A percentile compares a stretch with the other conserved stretches of the same genome.
Evolutionary conservation across 257 asterid genomes (phyloP).

Genomic region (Rhazya stricta): DNA sequence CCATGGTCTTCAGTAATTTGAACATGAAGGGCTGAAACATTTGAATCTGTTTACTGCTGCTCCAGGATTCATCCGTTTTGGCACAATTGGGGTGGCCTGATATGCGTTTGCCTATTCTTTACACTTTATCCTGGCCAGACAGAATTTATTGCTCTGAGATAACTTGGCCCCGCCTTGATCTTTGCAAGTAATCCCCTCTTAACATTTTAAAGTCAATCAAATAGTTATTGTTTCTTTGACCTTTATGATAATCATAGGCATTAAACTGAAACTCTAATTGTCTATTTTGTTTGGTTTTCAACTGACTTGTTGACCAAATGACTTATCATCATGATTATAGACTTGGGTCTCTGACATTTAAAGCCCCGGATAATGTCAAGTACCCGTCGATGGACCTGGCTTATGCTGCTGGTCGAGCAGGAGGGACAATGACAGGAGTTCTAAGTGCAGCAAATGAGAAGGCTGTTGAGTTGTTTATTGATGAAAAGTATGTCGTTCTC

Average conservation of each 20-base stretch:
- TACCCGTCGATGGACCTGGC: slow-evolving; percentile 98
- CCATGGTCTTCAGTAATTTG: neutral
- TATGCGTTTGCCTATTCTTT: slow-evolving; percentile 93
- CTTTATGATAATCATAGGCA: neutral
- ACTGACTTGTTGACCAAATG: slow-evolving; percentile 2
- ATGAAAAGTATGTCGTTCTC: slow-evolving; percentile 54
- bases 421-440: slow-evolving; percentile 99
- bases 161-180: slow-evolving; percentile 98
- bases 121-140: slow-evolving; percentile 96
- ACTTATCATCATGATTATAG: slow-evolving; percentile 37
- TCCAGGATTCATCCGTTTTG: slow-evolving; percentile 81
- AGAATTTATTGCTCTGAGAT: slow-evolving; percentile 82
- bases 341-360: slow-evolving; percentile 81
- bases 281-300: neutral
- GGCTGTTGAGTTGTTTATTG: slow-evolving; percentile 93
- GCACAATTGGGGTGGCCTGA: slow-evolving; percentile 99
- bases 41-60: slow-evolving; percentile 26
- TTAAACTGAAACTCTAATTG: neutral
- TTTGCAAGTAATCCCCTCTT: slow-evolving; percentile 69
- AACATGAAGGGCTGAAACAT: slow-evolving; percentile 3
- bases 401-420: slow-evolving; percentile 96
- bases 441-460: slow-evolving; percentile 97
- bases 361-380: slow-evolving; percentile 84
- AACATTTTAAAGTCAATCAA: neutral
- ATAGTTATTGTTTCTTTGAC: neutral